Percentiles rank a stretch among this genome's conserved stretches.
Evolutionary conservation across 495 filamentous ascomycete genomes (phyloP).

Genomic region (Neurospora terricola): DNA sequence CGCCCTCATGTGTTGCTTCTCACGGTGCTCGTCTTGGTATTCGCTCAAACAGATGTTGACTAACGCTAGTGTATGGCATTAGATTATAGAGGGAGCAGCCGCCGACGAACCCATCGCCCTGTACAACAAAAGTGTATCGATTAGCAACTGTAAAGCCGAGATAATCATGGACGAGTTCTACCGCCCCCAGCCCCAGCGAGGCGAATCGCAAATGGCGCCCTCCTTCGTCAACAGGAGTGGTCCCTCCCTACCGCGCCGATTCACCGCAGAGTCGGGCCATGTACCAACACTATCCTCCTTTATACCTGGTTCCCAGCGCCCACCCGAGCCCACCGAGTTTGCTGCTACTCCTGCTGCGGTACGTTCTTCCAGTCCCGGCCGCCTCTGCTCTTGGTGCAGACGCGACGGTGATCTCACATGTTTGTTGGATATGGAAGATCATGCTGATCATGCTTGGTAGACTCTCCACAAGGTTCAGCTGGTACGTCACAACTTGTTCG

Average conservation of each 20-base stretch:
- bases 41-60: not conserved
- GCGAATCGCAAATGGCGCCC: conserved; percentile 58
- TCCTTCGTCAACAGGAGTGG: conserved; percentile 54
- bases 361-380: conserved; percentile 12
- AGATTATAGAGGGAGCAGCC: conserved; percentile 19
- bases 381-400: not conserved
- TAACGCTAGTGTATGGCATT: not conserved
- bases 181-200: conserved; percentile 58
- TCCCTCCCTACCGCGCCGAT: conserved; percentile 67
- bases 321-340: conserved; percentile 34
- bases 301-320: conserved; percentile 31
- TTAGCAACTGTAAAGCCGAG: conserved; percentile 24
- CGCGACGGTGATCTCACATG: not conserved
- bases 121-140: conserved; percentile 32
- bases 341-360: conserved; percentile 25
- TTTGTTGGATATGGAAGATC: not conserved
- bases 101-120: conserved; percentile 29
- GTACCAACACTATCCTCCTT: conserved; percentile 72
- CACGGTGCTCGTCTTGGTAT: not conserved
- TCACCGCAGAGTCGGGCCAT: conserved; percentile 85
- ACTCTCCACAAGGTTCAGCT: conserved; percentile 50
- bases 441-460: conserved; percentile 19
- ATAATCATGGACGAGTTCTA: conserved; percentile 49
- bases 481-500: conserved; percentile 29
- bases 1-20: not conserved